Evolutionary conservation across 768 basidiomycete genomes (phyloP).

Genomic region (Hydnum rufescens): DNA sequence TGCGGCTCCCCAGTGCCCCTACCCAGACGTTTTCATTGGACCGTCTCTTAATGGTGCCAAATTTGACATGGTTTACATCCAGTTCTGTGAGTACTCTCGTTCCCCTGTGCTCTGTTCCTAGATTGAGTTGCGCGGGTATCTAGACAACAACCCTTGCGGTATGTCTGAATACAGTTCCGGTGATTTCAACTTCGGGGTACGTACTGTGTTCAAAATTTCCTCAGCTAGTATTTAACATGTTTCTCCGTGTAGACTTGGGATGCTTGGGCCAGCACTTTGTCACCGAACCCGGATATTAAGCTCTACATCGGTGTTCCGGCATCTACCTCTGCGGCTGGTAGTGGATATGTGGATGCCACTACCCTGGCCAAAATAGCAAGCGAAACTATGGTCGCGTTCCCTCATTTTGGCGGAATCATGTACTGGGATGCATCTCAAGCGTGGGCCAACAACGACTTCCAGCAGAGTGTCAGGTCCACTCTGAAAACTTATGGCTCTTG

Average conservation of each 20-base stretch:
- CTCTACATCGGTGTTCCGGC: constrained; percentile 49
- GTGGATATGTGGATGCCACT: constrained; percentile 24
- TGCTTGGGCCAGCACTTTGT: constrained; percentile 38
- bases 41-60: constrained; percentile 37
- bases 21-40: constrained; percentile 43
- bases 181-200: constrained; percentile 19
- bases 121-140: not conserved
- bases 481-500: constrained; percentile 6
- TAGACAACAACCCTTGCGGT: constrained; percentile 5
- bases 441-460: not conserved
- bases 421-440: constrained; percentile 11
- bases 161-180: not conserved
- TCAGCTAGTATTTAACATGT: no score
- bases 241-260: constrained; percentile 32
- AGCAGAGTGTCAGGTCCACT: constrained; percentile 1
- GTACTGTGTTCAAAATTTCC: not conserved
- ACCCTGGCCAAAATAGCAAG: constrained; percentile 4
- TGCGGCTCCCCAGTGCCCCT: constrained; percentile 38
- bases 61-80: constrained; percentile 58
- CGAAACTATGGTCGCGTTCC: constrained; percentile 5
- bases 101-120: not conserved
- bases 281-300: constrained; percentile 38
- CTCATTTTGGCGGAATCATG: constrained; percentile 10
- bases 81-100: constrained; percentile 26
- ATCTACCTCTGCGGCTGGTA: constrained; percentile 33